Evolutionary conservation across 108 stramenopile species (phyloP).

Genomic region (Skeletonema marinoi): DNA sequence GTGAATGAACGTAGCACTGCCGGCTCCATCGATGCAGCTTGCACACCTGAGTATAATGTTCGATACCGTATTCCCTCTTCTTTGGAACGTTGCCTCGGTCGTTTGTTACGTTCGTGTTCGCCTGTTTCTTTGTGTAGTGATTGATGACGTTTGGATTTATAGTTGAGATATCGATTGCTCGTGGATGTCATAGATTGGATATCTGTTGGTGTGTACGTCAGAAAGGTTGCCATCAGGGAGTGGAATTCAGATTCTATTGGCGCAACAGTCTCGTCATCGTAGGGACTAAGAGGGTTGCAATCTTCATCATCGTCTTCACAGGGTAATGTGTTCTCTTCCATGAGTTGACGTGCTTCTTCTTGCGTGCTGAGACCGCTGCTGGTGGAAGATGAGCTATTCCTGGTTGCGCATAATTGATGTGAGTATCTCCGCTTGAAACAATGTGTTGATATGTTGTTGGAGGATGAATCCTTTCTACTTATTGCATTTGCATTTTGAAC

Average conservation of each 20-base stretch:
- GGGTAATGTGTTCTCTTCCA: conserved; percentile 19
- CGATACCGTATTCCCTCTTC: conserved; percentile 52
- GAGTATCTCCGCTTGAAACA: too few species aligned
- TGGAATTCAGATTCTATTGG: conserved; percentile 45
- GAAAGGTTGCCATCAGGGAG: conserved; percentile 28
- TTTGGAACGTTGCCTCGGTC: conserved; percentile 18
- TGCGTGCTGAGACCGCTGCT: conserved; percentile 4
- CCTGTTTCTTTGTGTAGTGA: not conserved
- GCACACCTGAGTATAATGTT: conserved; percentile 65
- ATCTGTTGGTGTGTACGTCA: conserved; percentile 40
- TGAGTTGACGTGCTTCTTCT: conserved; percentile 32
- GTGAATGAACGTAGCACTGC: conserved; percentile 76
- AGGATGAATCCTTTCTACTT: not conserved
- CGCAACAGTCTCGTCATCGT: conserved; percentile 31
- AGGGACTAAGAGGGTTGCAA: conserved; percentile 1
- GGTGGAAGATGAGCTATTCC: not conserved
- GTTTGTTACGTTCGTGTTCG: not conserved
- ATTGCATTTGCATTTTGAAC: not conserved
- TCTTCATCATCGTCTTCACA: not conserved
- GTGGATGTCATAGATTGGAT: conserved; percentile 49
- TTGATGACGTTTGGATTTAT: conserved; percentile 1
- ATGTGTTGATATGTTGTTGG: not conserved
- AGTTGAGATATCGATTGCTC: conserved; percentile 24
- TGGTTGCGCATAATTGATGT: not conserved
- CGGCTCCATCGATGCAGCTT: conserved; percentile 63